phyloP scores from a whole-genome alignment of 2,329 filamentous ascomycete species.

The Aspergillus caelatus region DNA sequence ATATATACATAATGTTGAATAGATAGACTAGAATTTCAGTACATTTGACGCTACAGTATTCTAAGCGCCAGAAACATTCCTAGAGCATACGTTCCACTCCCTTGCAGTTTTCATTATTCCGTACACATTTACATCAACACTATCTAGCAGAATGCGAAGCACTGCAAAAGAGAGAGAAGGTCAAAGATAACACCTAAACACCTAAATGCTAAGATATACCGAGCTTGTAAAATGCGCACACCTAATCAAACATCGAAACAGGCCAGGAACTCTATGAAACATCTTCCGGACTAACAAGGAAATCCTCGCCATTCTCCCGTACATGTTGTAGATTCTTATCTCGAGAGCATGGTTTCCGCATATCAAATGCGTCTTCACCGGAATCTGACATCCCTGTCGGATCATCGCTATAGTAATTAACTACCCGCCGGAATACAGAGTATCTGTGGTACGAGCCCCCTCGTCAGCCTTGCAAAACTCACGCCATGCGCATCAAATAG shows the following conservation, averaged over 20 bases:
- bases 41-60: background rate
- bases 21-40: background rate
- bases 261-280: conserved; percentile 59
- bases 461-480: background rate
- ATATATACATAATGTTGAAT: background rate
- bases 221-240: background rate
- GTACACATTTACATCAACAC: background rate
- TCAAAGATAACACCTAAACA: conserved; percentile 15
- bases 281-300: conserved; percentile 77
- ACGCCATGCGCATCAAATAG: background rate
- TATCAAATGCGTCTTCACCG: conserved; percentile 91
- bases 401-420: conserved; percentile 92
- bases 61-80: background rate
- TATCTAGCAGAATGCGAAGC: background rate
- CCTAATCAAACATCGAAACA: background rate
- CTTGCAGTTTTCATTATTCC: background rate
- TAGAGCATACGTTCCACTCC: background rate
- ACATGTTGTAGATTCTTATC: conserved; percentile 77
- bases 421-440: conserved; percentile 83
- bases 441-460: conserved; percentile 52
- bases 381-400: conserved; percentile 59
- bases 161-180: background rate
- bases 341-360: conserved; percentile 86
- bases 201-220: conserved; percentile 16
- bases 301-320: conserved; percentile 76